Percentiles rank a stretch among this genome's conserved stretches.
Conservation (phyloP, 2,329 filamentous ascomycete genomes). For the Volutella citrinella region DNA sequence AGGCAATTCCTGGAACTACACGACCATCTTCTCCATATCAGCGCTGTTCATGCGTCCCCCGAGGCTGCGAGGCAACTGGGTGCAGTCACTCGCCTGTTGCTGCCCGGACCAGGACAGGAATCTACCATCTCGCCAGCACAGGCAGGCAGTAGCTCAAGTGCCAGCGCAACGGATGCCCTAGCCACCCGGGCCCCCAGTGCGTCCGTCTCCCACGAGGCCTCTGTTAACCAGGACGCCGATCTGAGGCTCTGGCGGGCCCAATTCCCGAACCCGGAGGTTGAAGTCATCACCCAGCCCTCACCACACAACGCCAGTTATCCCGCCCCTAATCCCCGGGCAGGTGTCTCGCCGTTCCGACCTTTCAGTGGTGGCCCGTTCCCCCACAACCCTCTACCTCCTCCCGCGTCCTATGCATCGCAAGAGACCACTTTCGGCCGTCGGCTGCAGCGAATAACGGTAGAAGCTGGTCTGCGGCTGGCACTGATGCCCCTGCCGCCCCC, state of each 20-base stretch:
- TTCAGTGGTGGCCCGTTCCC: no score
- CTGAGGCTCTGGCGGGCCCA: no score
- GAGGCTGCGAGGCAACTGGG: conserved; percentile 57
- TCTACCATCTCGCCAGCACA: no score
- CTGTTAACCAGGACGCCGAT: conserved; percentile 7
- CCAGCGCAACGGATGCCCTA: no score
- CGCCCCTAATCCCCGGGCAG: conserved; percentile 27
- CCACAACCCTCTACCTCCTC: conserved; percentile 43
- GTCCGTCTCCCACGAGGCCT: no score
- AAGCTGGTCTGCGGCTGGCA: conserved; percentile 60
- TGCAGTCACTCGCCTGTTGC: conserved; percentile 55
- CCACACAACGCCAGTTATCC: conserved; percentile 53
- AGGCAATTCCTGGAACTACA: conserved; percentile 66
- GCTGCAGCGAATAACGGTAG: conserved; percentile 63
- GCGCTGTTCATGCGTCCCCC: conserved; percentile 55
- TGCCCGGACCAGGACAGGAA: conserved; percentile 50
- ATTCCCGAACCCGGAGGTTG: no score
- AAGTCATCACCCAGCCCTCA: conserved; percentile 50
- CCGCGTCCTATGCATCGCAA: conserved; percentile 56
- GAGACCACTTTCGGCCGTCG: conserved; percentile 69
- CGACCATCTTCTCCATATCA: conserved; percentile 55
- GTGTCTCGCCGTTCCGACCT: conserved; percentile 15
- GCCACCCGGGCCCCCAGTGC: no score
- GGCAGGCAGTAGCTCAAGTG: no score
- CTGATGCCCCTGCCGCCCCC: conserved; percentile 46